Conservation (phyloP, 345 rosid genomes). For the Populus nigra region DNA sequence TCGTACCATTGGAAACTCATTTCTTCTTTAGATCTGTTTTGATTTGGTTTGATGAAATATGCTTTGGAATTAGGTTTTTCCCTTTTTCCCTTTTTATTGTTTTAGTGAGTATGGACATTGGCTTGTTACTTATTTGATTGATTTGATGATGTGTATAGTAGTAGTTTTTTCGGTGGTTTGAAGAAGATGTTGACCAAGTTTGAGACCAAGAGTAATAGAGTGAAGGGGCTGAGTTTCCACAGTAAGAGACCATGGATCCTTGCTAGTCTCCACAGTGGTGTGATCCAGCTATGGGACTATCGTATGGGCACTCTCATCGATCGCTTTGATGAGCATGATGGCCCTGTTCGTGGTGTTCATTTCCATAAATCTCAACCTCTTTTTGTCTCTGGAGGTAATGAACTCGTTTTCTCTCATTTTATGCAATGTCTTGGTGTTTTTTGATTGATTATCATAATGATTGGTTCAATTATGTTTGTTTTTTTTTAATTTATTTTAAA, state of each 20-base stretch:
- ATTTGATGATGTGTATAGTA: neutral
- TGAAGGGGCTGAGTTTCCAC: constrained; percentile 95
- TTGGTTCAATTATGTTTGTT: neutral
- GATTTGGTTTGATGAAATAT: neutral
- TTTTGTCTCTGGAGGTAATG: constrained; percentile 86
- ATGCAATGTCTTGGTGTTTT: neutral
- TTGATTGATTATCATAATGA: neutral
- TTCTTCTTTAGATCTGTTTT: neutral
- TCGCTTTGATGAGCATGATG: constrained; percentile 94
- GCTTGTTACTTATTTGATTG: neutral
- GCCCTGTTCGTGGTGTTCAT: constrained; percentile 98
- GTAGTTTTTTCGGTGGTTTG: constrained; percentile 2
- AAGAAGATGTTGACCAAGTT: constrained; percentile 86
- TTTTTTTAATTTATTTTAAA: neutral
- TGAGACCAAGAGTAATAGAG: constrained; percentile 97
- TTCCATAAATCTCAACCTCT: constrained; percentile 90
- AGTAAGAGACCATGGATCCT: constrained; percentile 97
- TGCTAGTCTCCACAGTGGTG: constrained; percentile 97
- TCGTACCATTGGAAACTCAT: no score
- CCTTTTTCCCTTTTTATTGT: neutral
- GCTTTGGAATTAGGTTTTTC: neutral
- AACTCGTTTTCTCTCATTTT: neutral
- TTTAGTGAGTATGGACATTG: neutral
- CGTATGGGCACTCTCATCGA: constrained; percentile 96
- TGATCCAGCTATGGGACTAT: constrained; percentile 99